Percentiles rank a stretch among this genome's conserved stretches.
Evolutionary conservation across 1,284 basidiomycete species (phyloP).

Genomic region (Apiotrichum mycotoxinovorans): DNA sequence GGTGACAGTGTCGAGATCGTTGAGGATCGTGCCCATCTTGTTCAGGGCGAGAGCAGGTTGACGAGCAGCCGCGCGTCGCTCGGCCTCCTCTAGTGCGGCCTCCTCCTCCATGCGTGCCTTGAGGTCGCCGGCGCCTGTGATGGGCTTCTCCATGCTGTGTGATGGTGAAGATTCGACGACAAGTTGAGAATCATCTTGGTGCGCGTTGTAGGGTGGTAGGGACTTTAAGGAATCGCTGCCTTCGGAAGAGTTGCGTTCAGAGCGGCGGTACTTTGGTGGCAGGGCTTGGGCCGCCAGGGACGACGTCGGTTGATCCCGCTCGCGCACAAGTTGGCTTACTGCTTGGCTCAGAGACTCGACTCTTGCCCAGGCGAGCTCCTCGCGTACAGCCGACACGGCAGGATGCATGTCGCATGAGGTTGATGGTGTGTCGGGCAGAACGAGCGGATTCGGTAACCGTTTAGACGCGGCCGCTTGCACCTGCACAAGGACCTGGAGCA

Average conservation of each 20-base stretch:
- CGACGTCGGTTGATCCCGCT: constrained; percentile 4
- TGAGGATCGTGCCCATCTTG: constrained; percentile 10
- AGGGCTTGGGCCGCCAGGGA: constrained; percentile 7
- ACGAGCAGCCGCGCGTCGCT: background rate
- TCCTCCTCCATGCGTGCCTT: background rate
- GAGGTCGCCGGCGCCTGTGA: background rate
- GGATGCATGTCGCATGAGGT: constrained; percentile 19
- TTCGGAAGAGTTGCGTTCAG: constrained; percentile 8
- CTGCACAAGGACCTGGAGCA: constrained; percentile 8
- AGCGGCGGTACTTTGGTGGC: constrained; percentile 14
- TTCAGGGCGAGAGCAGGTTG: background rate
- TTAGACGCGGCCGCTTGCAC: constrained; percentile 5
- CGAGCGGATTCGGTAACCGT: background rate
- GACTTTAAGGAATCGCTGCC: constrained; percentile 4
- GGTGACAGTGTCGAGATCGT: constrained; percentile 74
- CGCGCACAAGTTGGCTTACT: constrained; percentile 25
- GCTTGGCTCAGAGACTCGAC: constrained; percentile 28
- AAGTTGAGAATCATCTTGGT: constrained; percentile 4
- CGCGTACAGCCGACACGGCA: constrained; percentile 26
- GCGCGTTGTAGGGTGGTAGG: constrained; percentile 11
- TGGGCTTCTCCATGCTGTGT: background rate
- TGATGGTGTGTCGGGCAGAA: background rate
- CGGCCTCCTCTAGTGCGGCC: background rate
- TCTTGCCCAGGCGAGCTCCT: constrained; percentile 36
- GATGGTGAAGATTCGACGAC: background rate